phyloP scores from a whole-genome alignment of 2,329 filamentous ascomycete species.

The Balansia obtecta region DNA sequence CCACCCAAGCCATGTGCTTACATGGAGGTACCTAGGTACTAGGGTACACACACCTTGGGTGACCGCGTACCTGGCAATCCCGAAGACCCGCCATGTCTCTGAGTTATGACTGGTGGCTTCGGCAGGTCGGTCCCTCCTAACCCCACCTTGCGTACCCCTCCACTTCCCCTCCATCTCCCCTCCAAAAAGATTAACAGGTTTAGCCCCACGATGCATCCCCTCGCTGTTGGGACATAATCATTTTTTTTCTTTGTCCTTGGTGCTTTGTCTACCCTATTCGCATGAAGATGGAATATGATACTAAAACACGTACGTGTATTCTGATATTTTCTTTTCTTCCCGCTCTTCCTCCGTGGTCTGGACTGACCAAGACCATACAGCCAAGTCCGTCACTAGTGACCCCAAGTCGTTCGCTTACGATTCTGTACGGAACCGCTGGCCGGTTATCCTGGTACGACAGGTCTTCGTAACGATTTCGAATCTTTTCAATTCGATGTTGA shows the following conservation, averaged over 20 bases:
- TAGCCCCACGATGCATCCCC: neutral
- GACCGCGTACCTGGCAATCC: neutral
- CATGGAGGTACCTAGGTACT: too few species aligned
- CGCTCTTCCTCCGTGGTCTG: neutral
- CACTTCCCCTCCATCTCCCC: too few species aligned
- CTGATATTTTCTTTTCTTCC: conserved; percentile 8
- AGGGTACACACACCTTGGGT: too few species aligned
- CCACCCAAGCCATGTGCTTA: too few species aligned
- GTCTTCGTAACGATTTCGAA: neutral
- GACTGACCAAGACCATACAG: conserved; percentile 29
- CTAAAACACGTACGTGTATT: conserved; percentile 54
- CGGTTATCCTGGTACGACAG: conserved; percentile 69
- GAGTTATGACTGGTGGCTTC: neutral
- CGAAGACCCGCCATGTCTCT: neutral
- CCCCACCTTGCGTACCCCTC: neutral
- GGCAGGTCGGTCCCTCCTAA: neutral
- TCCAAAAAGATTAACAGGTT: neutral
- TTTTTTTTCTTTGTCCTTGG: neutral
- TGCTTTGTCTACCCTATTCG: neutral
- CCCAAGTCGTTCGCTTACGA: conserved; percentile 74
- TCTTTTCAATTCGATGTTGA: neutral
- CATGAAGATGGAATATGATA: conserved; percentile 56
- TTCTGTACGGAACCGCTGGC: conserved; percentile 83
- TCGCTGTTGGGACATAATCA: neutral
- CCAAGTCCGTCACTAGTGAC: conserved; percentile 68